Percentiles rank a stretch among this genome's conserved stretches.
phyloP scores from a whole-genome alignment of 2,329 filamentous ascomycete species.

The Mycogone perniciosa region DNA sequence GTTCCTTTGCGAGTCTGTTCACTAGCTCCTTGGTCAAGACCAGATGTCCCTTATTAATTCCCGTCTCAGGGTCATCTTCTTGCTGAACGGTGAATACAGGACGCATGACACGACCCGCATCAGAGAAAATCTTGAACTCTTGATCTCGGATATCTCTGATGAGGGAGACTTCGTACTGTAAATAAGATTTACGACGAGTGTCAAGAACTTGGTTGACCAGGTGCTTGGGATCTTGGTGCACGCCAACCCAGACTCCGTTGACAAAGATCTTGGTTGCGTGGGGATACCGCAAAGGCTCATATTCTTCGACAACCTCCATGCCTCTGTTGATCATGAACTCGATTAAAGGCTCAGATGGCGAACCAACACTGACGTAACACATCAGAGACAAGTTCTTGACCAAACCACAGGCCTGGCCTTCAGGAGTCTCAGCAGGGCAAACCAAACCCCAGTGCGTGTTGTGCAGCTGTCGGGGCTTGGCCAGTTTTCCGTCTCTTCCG shows the following conservation, averaged over 20 bases:
- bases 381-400: slow-evolving; percentile 97
- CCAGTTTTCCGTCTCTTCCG: slow-evolving; percentile 94
- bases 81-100: slow-evolving; percentile 93
- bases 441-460: slow-evolving; percentile 98
- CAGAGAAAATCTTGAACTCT: slow-evolving; percentile 98
- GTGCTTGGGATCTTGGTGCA: slow-evolving; percentile 81
- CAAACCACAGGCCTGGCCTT: slow-evolving; percentile 95
- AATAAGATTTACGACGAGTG: slow-evolving; percentile 71
- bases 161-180: slow-evolving; percentile 88
- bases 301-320: slow-evolving; percentile 96
- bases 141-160: slow-evolving; percentile 94
- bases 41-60: slow-evolving; percentile 58
- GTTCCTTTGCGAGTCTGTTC: slow-evolving; percentile 67
- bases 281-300: slow-evolving; percentile 76
- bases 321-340: slow-evolving; percentile 94
- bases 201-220: slow-evolving; percentile 73
- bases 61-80: slow-evolving; percentile 64
- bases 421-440: slow-evolving; percentile 93
- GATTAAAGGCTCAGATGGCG: slow-evolving; percentile 80
- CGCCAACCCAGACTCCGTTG: slow-evolving; percentile 96
- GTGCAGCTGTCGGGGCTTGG: slow-evolving; percentile 94
- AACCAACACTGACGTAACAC: slow-evolving; percentile 97
- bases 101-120: slow-evolving; percentile 89
- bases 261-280: slow-evolving; percentile 97
- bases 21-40: slow-evolving; percentile 77